Conservation (phyloP, 768 basidiomycete species). For the Termitomyces sp. region DNA sequence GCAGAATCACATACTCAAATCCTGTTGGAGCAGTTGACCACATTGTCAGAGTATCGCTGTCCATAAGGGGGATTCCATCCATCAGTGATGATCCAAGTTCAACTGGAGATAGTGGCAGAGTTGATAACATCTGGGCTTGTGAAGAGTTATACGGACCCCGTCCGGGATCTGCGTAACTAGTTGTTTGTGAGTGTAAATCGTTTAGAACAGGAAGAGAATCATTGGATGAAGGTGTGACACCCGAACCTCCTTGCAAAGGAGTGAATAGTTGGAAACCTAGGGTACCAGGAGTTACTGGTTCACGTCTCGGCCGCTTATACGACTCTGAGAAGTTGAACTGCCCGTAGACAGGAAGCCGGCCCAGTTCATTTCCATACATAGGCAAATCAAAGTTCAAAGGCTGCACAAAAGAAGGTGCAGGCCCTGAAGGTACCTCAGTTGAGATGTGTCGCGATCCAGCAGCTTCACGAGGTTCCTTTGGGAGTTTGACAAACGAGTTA, state of each 20-base stretch:
- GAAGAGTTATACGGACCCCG: conserved; percentile 6
- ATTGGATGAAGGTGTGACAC: background rate
- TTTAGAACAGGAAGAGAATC: background rate
- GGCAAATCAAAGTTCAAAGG: conserved; percentile 40
- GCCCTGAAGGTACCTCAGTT: conserved; percentile 12
- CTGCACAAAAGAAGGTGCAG: conserved; percentile 11
- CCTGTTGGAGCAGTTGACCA: conserved; percentile 62
- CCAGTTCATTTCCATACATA: conserved; percentile 57
- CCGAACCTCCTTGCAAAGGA: background rate
- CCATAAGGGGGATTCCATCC: conserved; percentile 31
- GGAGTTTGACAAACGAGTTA: background rate
- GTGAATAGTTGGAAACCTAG: background rate
- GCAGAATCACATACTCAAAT: conserved; percentile 50
- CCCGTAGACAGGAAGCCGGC: conserved; percentile 48
- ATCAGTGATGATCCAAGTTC: background rate
- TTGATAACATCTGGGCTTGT: background rate
- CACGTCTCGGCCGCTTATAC: conserved; percentile 12
- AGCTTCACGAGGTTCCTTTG: conserved; percentile 19
- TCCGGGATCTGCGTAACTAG: background rate
- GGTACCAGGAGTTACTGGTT: background rate
- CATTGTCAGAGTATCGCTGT: conserved; percentile 55
- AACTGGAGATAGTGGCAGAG: background rate
- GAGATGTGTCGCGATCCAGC: conserved; percentile 30
- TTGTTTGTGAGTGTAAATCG: background rate
- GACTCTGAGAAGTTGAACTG: conserved; percentile 38